Evolutionary conservation across 2,329 filamentous ascomycete species (phyloP).

Genomic region (Thermochaetoides dissita): DNA sequence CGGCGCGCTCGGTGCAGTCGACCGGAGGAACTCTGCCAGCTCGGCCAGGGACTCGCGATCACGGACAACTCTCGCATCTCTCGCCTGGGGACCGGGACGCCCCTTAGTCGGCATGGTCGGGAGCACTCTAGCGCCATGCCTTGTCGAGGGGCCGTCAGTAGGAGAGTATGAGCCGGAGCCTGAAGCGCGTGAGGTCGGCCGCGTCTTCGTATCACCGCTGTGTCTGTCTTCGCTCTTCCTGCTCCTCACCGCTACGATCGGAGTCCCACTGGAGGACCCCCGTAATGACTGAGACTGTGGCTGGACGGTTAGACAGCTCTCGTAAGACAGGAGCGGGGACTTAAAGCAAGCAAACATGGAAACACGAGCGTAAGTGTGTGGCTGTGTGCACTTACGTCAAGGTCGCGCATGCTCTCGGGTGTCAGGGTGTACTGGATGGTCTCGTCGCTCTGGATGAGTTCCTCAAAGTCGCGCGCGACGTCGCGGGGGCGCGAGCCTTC

Average conservation of each 20-base stretch:
- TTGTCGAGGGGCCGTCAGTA: constrained; percentile 15
- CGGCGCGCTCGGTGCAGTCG: constrained; percentile 56
- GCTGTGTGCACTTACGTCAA: constrained; percentile 43
- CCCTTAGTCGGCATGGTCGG: constrained; percentile 20
- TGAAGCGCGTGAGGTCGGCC: constrained; percentile 21
- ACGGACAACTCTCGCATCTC: constrained; percentile 51
- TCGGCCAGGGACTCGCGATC: constrained; percentile 61
- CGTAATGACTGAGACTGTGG: constrained; percentile 24
- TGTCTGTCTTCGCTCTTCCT: constrained; percentile 34
- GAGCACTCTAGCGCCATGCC: constrained; percentile 17
- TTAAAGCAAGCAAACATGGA: no score
- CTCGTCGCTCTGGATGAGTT: constrained; percentile 68
- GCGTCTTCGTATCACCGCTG: constrained; percentile 9
- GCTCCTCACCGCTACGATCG: constrained; percentile 26
- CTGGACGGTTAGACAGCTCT: constrained; percentile 6
- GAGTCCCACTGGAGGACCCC: constrained; percentile 26
- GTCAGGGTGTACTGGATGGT: constrained; percentile 75
- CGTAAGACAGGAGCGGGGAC: background rate
- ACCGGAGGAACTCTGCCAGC: constrained; percentile 80
- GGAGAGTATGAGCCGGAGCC: constrained; percentile 25
- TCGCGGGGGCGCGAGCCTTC: constrained; percentile 32
- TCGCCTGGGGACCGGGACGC: constrained; percentile 32
- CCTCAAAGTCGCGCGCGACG: constrained; percentile 57
- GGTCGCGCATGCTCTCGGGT: constrained; percentile 63
- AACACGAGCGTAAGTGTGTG: no score